These are phyloP conservation scores for Lactuca sativa DNA, from an alignment of 129 eudicot species.

Conservation along the genomic window DNA sequence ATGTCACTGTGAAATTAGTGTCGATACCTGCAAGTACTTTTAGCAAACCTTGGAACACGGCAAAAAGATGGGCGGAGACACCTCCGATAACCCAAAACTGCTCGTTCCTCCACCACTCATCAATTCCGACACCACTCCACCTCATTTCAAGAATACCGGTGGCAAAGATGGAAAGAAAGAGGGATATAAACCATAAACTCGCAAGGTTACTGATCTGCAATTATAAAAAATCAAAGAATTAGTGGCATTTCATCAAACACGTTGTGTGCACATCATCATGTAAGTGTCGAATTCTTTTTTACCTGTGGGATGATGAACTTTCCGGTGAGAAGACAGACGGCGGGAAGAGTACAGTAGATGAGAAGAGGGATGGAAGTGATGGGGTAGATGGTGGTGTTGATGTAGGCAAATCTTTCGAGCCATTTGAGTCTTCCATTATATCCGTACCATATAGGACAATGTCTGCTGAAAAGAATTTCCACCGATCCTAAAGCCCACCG, in stretches of 20 bases:
- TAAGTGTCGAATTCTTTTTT: too few species aligned
- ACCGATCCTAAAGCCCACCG: slow-evolving; percentile 98
- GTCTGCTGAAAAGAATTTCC: slow-evolving; percentile 91
- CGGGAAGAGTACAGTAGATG: slow-evolving; percentile 83
- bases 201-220: slow-evolving; percentile 88
- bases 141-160: slow-evolving; percentile 94
- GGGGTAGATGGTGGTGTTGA: slow-evolving; percentile 89
- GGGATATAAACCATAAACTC: slow-evolving; percentile 84
- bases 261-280: not conserved
- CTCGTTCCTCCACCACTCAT: slow-evolving; percentile 96
- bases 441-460: slow-evolving; percentile 96
- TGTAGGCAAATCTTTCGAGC: slow-evolving; percentile 91
- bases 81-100: slow-evolving; percentile 98
- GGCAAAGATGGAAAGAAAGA: slow-evolving; percentile 87
- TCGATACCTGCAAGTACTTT: slow-evolving; percentile 92
- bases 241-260: not conserved
- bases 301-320: slow-evolving; percentile 97
- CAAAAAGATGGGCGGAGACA: slow-evolving; percentile 80
- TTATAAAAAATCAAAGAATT: not conserved
- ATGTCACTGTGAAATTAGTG: slow-evolving; percentile 89
- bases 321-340: slow-evolving; percentile 90
- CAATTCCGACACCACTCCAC: slow-evolving; percentile 94
- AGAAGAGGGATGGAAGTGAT: slow-evolving; percentile 82
- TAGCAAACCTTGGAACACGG: slow-evolving; percentile 83
- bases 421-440: slow-evolving; percentile 82